A percentile compares a stretch with the other conserved stretches of the same genome.
Conservation (phyloP, 192 early-diverging fungal species). For the Coemansia sp. region DNA sequence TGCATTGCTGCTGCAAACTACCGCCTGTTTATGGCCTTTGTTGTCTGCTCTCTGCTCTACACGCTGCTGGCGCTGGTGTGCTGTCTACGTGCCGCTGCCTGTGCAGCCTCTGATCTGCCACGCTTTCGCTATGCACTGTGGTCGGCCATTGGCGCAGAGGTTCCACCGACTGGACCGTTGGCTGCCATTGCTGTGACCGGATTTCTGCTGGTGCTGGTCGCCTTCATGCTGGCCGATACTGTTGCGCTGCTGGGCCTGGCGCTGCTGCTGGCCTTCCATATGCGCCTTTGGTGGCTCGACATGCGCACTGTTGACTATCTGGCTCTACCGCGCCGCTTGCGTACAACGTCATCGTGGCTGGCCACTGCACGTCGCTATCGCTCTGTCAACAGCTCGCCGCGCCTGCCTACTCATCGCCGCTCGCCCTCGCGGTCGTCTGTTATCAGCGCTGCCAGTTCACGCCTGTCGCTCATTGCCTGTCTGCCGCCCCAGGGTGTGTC, state of each 20-base stretch:
- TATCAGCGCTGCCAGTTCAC: too few species aligned
- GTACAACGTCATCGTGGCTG: slow-evolving; percentile 14
- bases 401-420: slow-evolving; percentile 16
- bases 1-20: slow-evolving; percentile 35
- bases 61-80: slow-evolving; percentile 26
- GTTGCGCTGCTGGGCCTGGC: slow-evolving; percentile 25
- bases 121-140: slow-evolving; percentile 22
- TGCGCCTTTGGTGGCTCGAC: slow-evolving; percentile 32
- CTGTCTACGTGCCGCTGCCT: slow-evolving; percentile 15
- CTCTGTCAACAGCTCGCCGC: slow-evolving; percentile 6
- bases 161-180: not conserved
- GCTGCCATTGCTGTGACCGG: slow-evolving; percentile 1
- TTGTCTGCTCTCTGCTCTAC: slow-evolving; percentile 22
- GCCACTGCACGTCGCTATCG: slow-evolving; percentile 28
- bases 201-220: slow-evolving; percentile 25
- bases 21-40: slow-evolving; percentile 36
- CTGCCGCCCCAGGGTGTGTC: slow-evolving; percentile 25
- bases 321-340: slow-evolving; percentile 17
- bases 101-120: slow-evolving; percentile 11
- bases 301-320: slow-evolving; percentile 44
- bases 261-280: slow-evolving; percentile 42
- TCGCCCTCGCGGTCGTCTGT: slow-evolving; percentile 37
- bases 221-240: slow-evolving; percentile 27
- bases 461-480: slow-evolving; percentile 7
- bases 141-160: slow-evolving; percentile 16